Evolutionary conservation across 2,329 filamentous ascomycete genomes (phyloP).

Genomic region (Cytospora piceae): DNA sequence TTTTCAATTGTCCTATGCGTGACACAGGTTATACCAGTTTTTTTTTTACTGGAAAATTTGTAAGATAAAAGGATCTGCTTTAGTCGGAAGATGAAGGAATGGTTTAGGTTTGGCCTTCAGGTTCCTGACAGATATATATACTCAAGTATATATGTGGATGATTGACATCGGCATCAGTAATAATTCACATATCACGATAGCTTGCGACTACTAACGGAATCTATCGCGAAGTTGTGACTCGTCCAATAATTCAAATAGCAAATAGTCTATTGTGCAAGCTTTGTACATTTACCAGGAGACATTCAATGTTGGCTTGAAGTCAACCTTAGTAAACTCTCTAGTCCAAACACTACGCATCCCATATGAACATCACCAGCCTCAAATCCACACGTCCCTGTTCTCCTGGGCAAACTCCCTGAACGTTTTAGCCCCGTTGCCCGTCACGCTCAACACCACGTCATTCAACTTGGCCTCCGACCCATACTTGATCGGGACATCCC

Average conservation of each 20-base stretch:
- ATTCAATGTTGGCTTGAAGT: too few species aligned
- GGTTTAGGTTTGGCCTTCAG: background rate
- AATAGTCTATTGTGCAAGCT: too few species aligned
- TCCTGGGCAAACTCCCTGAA: slow-evolving; percentile 38
- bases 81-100: background rate
- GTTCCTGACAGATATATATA: background rate
- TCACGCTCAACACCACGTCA: slow-evolving; percentile 41
- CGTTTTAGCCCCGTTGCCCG: slow-evolving; percentile 38
- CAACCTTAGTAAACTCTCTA: background rate
- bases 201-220: too few species aligned
- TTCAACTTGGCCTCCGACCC: slow-evolving; percentile 43
- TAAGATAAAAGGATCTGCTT: background rate
- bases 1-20: too few species aligned
- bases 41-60: background rate
- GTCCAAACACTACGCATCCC: too few species aligned
- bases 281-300: too few species aligned
- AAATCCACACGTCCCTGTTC: slow-evolving; percentile 35
- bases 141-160: background rate
- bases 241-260: too few species aligned
- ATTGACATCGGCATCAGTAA: too few species aligned
- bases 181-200: too few species aligned
- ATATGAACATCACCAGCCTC: background rate
- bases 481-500: slow-evolving; percentile 42
- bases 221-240: too few species aligned
- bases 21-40: too few species aligned